A percentile compares a stretch with the other conserved stretches of the same genome.
These are phyloP conservation scores for Fusarium gaditjirri DNA, from an alignment of 2,329 filamentous ascomycete genomes.

Conservation along the genomic window DNA sequence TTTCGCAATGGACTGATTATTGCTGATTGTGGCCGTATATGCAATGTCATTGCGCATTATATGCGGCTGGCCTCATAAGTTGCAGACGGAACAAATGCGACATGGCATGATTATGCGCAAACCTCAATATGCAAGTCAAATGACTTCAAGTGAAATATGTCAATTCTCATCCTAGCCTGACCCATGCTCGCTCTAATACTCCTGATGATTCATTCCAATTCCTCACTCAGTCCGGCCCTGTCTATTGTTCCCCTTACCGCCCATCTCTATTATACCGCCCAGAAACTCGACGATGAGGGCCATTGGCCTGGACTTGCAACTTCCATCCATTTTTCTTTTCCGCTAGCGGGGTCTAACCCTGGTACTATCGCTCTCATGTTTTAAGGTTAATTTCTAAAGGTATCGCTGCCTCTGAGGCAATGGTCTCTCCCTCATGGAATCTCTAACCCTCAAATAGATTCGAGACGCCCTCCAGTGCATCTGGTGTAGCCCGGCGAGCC, in stretches of 20 bases:
- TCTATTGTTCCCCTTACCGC: constrained; percentile 24
- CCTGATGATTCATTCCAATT: constrained; percentile 24
- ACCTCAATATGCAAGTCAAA: neutral
- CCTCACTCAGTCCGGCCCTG: constrained; percentile 18
- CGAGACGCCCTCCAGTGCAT: constrained; percentile 65
- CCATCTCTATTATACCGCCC: constrained; percentile 8
- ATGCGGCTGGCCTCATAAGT: constrained; percentile 7
- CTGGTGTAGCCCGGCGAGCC: constrained; percentile 55
- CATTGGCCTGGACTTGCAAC: neutral
- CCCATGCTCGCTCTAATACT: constrained; percentile 41
- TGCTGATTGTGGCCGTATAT: neutral
- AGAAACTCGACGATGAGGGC: neutral
- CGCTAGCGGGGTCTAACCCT: constrained; percentile 3
- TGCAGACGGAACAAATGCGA: neutral
- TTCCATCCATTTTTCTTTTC: constrained; percentile 22
- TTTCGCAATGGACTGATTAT: constrained; percentile 3
- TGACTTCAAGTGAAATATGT: constrained; percentile 1
- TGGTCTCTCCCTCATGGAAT: neutral
- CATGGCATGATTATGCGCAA: constrained; percentile 7
- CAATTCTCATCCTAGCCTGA: constrained; percentile 9
- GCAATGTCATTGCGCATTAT: constrained; percentile 1
- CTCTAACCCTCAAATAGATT: constrained; percentile 58
- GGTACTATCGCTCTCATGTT: constrained; percentile 6
- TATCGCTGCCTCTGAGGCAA: neutral
- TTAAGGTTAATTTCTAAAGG: neutral